These are phyloP conservation scores for Cicer bijugum DNA, from an alignment of 306 rosid species.

Conservation along the genomic window DNA sequence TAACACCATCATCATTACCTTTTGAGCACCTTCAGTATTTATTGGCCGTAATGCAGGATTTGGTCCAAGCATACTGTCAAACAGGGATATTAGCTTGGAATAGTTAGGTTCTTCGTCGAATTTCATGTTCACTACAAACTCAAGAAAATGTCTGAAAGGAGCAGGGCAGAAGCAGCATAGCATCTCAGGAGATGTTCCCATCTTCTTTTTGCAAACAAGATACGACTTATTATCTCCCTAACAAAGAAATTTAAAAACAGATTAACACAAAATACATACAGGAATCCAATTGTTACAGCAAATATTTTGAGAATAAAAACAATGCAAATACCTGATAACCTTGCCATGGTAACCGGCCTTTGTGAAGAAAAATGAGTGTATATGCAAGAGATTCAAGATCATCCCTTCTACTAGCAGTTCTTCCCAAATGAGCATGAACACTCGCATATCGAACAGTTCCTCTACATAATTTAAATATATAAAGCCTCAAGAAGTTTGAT, in stretches of 20 bases:
- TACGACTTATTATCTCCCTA: constrained; percentile 91
- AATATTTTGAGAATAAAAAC: constrained; percentile 35
- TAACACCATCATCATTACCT: constrained; percentile 54
- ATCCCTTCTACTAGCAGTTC: constrained; percentile 97
- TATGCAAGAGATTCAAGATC: constrained; percentile 97
- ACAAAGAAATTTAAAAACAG: constrained; percentile 39
- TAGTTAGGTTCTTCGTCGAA: constrained; percentile 97
- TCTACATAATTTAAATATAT: constrained; percentile 46
- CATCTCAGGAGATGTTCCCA: constrained; percentile 98
- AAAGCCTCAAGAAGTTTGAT: constrained; percentile 16
- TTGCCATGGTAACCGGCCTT: constrained; percentile 95
- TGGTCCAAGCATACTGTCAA: constrained; percentile 86
- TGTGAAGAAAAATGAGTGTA: constrained; percentile 86
- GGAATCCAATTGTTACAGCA: constrained; percentile 27
- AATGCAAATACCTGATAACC: constrained; percentile 76
- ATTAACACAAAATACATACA: constrained; percentile 20
- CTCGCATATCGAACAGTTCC: constrained; percentile 98
- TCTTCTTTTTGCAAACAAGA: constrained; percentile 94
- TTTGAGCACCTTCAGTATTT: constrained; percentile 94
- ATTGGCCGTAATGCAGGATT: constrained; percentile 90
- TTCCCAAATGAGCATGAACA: constrained; percentile 95
- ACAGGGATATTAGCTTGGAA: constrained; percentile 75
- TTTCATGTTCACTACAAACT: constrained; percentile 92
- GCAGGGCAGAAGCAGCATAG: constrained; percentile 90
- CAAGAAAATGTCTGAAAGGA: constrained; percentile 87